phyloP scores from a whole-genome alignment of 371 early-diverging fungal genomes.

The Rhizopus delemar region DNA sequence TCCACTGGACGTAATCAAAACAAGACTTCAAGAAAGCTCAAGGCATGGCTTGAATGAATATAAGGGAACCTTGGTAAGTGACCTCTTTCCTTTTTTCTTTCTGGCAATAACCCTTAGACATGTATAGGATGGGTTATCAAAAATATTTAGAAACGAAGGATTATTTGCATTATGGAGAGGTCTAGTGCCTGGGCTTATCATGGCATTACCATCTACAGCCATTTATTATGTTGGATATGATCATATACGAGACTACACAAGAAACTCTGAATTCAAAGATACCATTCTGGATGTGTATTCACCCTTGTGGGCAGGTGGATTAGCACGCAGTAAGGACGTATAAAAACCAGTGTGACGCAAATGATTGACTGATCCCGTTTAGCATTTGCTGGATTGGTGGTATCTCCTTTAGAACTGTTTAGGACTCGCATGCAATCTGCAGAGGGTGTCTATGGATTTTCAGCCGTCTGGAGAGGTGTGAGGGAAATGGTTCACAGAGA shows the following conservation, averaged over 20 bases:
- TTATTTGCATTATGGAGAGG: slow-evolving; percentile 84
- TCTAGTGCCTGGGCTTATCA: slow-evolving; percentile 82
- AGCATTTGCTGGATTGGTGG: slow-evolving; percentile 77
- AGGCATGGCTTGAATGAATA: slow-evolving; percentile 17
- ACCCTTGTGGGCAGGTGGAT: slow-evolving; percentile 82
- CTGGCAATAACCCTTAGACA: neutral
- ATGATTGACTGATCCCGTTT: neutral
- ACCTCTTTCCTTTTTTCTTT: neutral
- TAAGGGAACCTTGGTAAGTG: slow-evolving; percentile 37
- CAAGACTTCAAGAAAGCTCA: slow-evolving; percentile 82
- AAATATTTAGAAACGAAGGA: slow-evolving; percentile 85
- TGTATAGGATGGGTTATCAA: slow-evolving; percentile 73
- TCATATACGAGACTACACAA: slow-evolving; percentile 63
- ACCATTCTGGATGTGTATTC: slow-evolving; percentile 40
- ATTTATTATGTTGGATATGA: slow-evolving; percentile 97
- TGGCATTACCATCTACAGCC: slow-evolving; percentile 91
- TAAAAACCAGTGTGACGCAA: neutral
- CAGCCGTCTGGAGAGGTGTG: slow-evolving; percentile 66
- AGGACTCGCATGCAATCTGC: slow-evolving; percentile 89
- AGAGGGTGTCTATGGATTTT: slow-evolving; percentile 54
- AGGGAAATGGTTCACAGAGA: slow-evolving; percentile 58
- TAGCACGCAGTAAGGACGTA: slow-evolving; percentile 71
- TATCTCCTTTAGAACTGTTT: slow-evolving; percentile 91
- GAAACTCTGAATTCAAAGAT: slow-evolving; percentile 25
- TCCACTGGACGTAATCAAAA: slow-evolving; percentile 93